A percentile compares a stretch with the other conserved stretches of the same genome.
Conservation (phyloP, 768 basidiomycete genomes). For the Collybia nuda region DNA sequence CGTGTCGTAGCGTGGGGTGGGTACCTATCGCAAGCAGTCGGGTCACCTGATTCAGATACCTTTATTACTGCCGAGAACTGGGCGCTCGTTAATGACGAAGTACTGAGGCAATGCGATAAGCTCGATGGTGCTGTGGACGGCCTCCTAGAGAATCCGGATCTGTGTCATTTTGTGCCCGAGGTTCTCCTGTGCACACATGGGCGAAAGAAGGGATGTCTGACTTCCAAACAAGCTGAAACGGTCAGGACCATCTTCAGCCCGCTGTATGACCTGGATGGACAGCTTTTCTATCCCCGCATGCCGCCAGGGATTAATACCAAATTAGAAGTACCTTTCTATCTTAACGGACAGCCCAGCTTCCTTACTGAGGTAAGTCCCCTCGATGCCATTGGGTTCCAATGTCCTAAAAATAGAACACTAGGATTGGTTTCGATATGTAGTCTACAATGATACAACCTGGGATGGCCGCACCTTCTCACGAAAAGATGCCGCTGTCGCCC, state of each 20-base stretch:
- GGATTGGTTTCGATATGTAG: constrained; percentile 9
- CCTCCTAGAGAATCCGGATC: constrained; percentile 11
- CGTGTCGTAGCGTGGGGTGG: no score
- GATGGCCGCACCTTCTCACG: constrained; percentile 5
- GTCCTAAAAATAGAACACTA: neutral
- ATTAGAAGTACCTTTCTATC: neutral
- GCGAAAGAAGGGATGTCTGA: constrained; percentile 2
- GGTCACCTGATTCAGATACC: neutral
- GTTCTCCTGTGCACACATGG: constrained; percentile 1
- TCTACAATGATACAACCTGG: constrained; percentile 8
- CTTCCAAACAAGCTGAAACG: constrained; percentile 3
- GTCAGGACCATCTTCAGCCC: constrained; percentile 7
- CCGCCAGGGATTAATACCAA: constrained; percentile 10
- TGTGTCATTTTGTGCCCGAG: constrained; percentile 10
- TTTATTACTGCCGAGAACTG: constrained; percentile 1
- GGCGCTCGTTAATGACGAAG: constrained; percentile 3
- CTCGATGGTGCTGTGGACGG: constrained; percentile 12
- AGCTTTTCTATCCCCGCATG: constrained; percentile 6
- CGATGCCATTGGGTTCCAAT: no score
- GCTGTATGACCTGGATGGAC: constrained; percentile 1
- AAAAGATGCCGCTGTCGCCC: neutral
- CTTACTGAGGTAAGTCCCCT: neutral
- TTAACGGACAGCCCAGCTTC: neutral
- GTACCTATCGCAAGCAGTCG: neutral
- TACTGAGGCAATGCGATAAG: constrained; percentile 10